Base-by-base conservation (phyloP, 306 rosid species). In the Adenanthera pavonina region DNA sequence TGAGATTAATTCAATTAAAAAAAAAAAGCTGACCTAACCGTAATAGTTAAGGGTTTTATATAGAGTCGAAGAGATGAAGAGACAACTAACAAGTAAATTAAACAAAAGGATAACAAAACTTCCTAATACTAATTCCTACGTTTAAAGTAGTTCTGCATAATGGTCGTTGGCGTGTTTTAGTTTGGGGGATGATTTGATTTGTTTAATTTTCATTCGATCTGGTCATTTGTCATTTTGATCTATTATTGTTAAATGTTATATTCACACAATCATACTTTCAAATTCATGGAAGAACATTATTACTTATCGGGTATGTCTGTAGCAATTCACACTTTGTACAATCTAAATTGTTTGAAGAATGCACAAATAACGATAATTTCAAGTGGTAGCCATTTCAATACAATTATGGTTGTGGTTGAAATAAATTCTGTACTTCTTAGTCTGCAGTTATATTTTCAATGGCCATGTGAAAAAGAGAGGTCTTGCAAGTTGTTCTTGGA, bases 401-500 rank as follows among this genome's bases (percentile, higher is more conserved):
- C 57, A 3, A 1, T 66, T 61, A 76, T 44, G 65, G 78, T 78
- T 84, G 61, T 70, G 81, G 54, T 61, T 51, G 86, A 85, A 72
- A 69, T 44, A 40, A 62, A 69, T 75, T 83, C 4, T 17, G 38
- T 75, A 33, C 25, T 12, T 25, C 60, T 66, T 80, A 41, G 52
- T 81, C 7, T 83, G 61, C 76, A 85, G 86, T 54, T 74, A 62
- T 66, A 49, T 77, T 59, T 76, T 70, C 19, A 51, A 59, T 52
- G 51, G 13, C 3, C 51, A 46, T 8, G 11, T 85, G 78, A 94
- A 94, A 90, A 92, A 94, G 87, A 89, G 97, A 85, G 91, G 91
- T 77, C 98, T 91, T 35, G 98, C 94, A 72, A 87, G 80, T 80
- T 97, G 98, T 16, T 94, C 98, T 76, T 94, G 98, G 98, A 92